Conservation (phyloP, 257 asterid species). For the Capsicum pubescens region DNA sequence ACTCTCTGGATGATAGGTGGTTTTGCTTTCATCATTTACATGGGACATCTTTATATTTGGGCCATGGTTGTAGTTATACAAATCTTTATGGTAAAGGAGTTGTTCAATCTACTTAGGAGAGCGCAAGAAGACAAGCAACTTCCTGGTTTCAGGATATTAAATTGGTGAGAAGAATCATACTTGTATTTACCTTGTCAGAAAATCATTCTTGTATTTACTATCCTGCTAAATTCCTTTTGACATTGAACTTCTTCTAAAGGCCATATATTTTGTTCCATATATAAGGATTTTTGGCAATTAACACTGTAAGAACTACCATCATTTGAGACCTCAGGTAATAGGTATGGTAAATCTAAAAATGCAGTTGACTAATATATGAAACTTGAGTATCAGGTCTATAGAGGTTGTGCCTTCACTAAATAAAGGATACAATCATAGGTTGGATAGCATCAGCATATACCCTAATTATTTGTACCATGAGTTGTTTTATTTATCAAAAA, state of each 20-base stretch:
- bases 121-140: constrained; percentile 88
- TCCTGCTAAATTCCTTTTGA: neutral
- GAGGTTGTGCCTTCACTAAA: neutral
- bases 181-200: neutral
- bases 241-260: neutral
- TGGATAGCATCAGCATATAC: neutral
- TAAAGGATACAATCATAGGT: neutral
- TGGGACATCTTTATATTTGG: constrained; percentile 99
- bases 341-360: neutral
- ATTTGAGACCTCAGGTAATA: neutral
- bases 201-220: constrained; percentile 14
- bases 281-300: neutral
- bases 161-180: constrained; percentile 63
- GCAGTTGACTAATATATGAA: neutral
- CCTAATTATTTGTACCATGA: neutral
- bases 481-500: neutral
- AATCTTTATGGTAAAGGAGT: constrained; percentile 91
- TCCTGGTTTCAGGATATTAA: constrained; percentile 95
- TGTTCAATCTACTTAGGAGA: constrained; percentile 81
- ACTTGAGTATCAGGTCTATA: neutral
- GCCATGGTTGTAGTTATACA: constrained; percentile 91
- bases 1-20: constrained; percentile 98
- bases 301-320: neutral
- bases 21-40: constrained; percentile 69
- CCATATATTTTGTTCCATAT: neutral